These are phyloP conservation scores for Elaeis guineensis DNA, from an alignment of 176 grass and related monocot species.

Conservation along the genomic window DNA sequence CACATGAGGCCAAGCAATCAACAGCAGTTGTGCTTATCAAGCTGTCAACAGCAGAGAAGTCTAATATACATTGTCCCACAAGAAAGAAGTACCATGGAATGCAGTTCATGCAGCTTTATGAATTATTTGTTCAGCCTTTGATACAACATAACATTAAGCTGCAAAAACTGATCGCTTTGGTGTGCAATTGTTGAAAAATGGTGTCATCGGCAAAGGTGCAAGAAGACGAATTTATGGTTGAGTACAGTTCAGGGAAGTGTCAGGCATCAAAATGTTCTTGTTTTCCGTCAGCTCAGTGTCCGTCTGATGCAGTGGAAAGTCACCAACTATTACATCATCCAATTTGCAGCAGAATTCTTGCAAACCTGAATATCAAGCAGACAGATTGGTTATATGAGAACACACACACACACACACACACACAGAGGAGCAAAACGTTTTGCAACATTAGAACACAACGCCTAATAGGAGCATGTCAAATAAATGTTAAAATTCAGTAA, in stretches of 20 bases:
- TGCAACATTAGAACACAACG: too few relatives aligned
- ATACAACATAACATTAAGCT: background rate
- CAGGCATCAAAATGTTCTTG: conserved; percentile 44
- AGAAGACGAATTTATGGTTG: conserved; percentile 57
- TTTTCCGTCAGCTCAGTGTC: conserved; percentile 12
- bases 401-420: too few relatives aligned
- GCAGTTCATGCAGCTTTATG: background rate
- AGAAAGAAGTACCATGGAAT: background rate
- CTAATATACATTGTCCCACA: conserved; percentile 61
- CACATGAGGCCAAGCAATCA: conserved; percentile 70
- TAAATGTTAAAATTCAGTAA: too few relatives aligned
- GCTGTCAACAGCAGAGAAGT: conserved; percentile 55
- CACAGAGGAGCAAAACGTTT: too few relatives aligned
- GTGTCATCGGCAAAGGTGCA: conserved; percentile 58
- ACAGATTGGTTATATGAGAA: too few relatives aligned
- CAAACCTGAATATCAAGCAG: conserved; percentile 35
- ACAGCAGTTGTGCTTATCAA: conserved; percentile 71
- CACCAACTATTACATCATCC: conserved; percentile 26
- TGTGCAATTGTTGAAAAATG: conserved; percentile 76
- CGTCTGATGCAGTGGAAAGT: conserved; percentile 20
- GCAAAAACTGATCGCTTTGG: conserved; percentile 72
- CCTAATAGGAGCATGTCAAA: too few relatives aligned
- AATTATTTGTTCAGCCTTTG: background rate
- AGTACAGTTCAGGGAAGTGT: conserved; percentile 53
- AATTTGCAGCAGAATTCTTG: conserved; percentile 22